Base-by-base conservation (phyloP, 140 eudicot genomes). In the Flaveria floridana region DNA sequence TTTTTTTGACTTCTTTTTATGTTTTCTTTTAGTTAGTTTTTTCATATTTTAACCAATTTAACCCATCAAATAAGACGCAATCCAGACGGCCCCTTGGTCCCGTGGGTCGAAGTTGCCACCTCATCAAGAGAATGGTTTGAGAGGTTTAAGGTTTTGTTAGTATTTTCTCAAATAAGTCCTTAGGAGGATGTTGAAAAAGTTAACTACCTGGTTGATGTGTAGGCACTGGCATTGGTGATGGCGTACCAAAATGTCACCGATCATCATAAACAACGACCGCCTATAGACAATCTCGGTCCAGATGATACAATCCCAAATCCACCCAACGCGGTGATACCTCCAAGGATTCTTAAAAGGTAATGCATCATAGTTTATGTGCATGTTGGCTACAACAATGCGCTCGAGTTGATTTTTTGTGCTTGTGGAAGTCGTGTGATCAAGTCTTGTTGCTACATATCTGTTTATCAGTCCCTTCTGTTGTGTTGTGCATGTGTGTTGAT, bases 211-310 rank as follows among this genome's bases (percentile, higher is more conserved):
- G 7, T 68, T 69, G 42, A 57, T 26, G 7, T 70, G 74, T 76
- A 92, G 98, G 96, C 93, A 65, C 71, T 92, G 37, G 98, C 96
- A 73, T 76, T 92, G 87, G 87, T 91, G 16, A 87, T 92, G 88
- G 98, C 89, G 1, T 92, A 83, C 75, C 98, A 89, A 78, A 78
- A 83, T 0, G 85, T 81, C 18, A 92, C 96, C 0, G 71, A 87
- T 73, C 95, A 92, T 85, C 98, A 89, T 73, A 92, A 92, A 77
- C 82, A 81, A 71, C 89, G 85, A 3, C 98, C 95, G 0, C 93
- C 96, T 2, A 89, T 92, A 4, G 89, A 92, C 55, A 81, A 87
- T 78, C 73, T 92, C 11, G 95, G 92, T 59, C 82, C 87, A 0
- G 57, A 80, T 34, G 97, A 92, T 59, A 8, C 78, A 1, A 92